Percentiles rank a stretch among this genome's conserved stretches.
Evolutionary conservation across 768 basidiomycete genomes (phyloP).

Genomic region (Dentipellis sp.): DNA sequence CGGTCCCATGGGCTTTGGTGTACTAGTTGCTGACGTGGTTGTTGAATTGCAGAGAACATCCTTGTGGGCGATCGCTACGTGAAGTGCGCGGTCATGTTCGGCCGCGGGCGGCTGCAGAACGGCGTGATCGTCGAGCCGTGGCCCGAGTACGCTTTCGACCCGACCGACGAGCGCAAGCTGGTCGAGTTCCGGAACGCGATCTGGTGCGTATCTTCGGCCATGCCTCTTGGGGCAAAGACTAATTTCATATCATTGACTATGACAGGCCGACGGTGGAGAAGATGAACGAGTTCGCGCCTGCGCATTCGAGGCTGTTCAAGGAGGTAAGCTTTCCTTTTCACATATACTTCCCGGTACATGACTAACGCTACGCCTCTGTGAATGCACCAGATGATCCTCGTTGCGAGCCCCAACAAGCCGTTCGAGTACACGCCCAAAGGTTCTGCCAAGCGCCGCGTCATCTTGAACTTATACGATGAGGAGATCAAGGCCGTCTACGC

Average conservation of each 20-base stretch:
- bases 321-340: conserved; percentile 22
- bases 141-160: conserved; percentile 21
- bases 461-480: conserved; percentile 27
- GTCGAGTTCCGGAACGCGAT: conserved; percentile 26
- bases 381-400: conserved; percentile 43
- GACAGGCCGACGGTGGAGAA: conserved; percentile 29
- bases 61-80: conserved; percentile 26
- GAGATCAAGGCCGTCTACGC: conserved; percentile 39
- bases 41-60: conserved; percentile 22
- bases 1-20: not conserved
- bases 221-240: not conserved
- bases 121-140: conserved; percentile 33
- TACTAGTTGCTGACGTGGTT: not conserved
- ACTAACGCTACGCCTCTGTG: conserved; percentile 11
- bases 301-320: conserved; percentile 38
- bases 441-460: conserved; percentile 32
- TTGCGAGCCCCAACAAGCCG: conserved; percentile 32
- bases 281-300: conserved; percentile 32
- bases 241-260: no score
- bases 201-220: conserved; percentile 17
- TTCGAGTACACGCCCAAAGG: conserved; percentile 38
- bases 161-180: conserved; percentile 19
- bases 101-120: conserved; percentile 29
- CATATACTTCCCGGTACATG: not conserved
- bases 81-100: conserved; percentile 28